These are phyloP conservation scores for Globisporangium emineosum DNA, from an alignment of 352 stramenopile genomes.

Conservation along the genomic window DNA sequence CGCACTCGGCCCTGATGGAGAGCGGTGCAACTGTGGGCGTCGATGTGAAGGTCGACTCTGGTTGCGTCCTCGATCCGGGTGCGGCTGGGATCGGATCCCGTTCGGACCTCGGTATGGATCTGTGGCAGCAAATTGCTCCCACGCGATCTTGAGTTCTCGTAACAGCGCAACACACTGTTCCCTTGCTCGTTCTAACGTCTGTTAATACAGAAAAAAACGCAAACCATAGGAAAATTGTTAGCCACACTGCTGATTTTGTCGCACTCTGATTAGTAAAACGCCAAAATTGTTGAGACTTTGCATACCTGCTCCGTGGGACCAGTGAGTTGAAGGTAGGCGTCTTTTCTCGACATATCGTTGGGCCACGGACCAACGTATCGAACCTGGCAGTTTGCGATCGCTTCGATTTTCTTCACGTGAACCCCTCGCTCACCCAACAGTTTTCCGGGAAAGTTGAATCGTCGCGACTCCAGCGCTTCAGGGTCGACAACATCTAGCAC, in stretches of 20 bases:
- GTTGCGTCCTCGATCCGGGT: constrained; percentile 10
- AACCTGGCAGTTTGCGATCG: constrained; percentile 30
- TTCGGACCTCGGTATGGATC: constrained; percentile 5
- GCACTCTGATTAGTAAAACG: not conserved
- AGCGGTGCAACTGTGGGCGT: constrained; percentile 7
- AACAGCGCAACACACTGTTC: constrained; percentile 17
- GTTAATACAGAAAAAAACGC: not conserved
- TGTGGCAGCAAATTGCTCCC: constrained; percentile 21
- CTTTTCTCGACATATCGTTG: constrained; percentile 5
- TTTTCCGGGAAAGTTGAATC: constrained; percentile 63
- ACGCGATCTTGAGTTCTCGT: constrained; percentile 18
- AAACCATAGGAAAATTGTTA: not conserved
- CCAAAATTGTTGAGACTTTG: not conserved
- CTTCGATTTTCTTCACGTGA: constrained; percentile 59
- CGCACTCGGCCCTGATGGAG: not conserved
- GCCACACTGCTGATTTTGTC: not conserved
- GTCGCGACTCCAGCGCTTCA: constrained; percentile 40
- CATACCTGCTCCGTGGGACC: constrained; percentile 19
- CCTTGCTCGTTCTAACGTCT: constrained; percentile 19
- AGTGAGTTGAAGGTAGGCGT: constrained; percentile 16
- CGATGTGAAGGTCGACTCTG: constrained; percentile 12
- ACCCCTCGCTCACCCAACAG: constrained; percentile 61
- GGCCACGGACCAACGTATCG: constrained; percentile 21
- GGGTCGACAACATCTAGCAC: constrained; percentile 31
- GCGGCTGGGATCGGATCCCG: not conserved